Percentiles rank a stretch among this genome's conserved stretches.
phyloP scores from a whole-genome alignment of 371 early-diverging fungal species.

The Fennellomyces sp. region DNA sequence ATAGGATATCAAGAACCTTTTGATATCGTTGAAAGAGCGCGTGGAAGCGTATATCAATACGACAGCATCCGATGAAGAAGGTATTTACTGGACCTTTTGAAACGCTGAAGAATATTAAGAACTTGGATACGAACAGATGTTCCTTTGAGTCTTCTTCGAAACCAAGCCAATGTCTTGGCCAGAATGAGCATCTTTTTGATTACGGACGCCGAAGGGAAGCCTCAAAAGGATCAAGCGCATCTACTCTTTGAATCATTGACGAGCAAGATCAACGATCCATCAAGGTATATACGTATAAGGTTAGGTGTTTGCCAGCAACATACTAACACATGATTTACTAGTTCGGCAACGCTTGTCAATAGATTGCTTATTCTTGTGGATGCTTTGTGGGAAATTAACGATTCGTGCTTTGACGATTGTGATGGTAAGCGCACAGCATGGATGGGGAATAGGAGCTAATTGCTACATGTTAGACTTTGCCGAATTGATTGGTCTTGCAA shows the following conservation, averaged over 20 bases:
- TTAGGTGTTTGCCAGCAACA: not conserved
- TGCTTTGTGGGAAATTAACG: slow-evolving; percentile 31
- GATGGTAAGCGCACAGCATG: slow-evolving; percentile 7
- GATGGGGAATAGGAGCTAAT: not conserved
- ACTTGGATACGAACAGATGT: too few relatives aligned
- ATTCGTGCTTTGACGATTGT: slow-evolving; percentile 19
- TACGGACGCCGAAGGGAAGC: slow-evolving; percentile 12
- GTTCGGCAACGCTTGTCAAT: slow-evolving; percentile 13
- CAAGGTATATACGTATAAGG: slow-evolving; percentile 16
- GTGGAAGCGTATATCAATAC: slow-evolving; percentile 8
- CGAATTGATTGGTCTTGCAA: slow-evolving; percentile 1
- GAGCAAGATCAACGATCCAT: slow-evolving; percentile 14
- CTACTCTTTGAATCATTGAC: slow-evolving; percentile 17
- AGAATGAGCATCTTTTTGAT: slow-evolving; percentile 29
- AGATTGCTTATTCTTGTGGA: slow-evolving; percentile 25
- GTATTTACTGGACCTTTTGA: too few relatives aligned
- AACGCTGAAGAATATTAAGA: too few relatives aligned
- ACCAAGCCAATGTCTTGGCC: slow-evolving; percentile 41
- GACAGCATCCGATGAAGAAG: slow-evolving; percentile 15
- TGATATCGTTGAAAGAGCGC: slow-evolving; percentile 7
- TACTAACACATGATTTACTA: not conserved
- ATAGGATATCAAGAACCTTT: not conserved
- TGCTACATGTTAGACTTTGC: not conserved
- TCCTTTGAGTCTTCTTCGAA: slow-evolving; percentile 34
- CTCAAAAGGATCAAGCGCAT: not conserved